These are phyloP conservation scores for Leucoagaricus sp. DNA, from an alignment of 1,284 basidiomycete genomes.

Conservation along the genomic window DNA sequence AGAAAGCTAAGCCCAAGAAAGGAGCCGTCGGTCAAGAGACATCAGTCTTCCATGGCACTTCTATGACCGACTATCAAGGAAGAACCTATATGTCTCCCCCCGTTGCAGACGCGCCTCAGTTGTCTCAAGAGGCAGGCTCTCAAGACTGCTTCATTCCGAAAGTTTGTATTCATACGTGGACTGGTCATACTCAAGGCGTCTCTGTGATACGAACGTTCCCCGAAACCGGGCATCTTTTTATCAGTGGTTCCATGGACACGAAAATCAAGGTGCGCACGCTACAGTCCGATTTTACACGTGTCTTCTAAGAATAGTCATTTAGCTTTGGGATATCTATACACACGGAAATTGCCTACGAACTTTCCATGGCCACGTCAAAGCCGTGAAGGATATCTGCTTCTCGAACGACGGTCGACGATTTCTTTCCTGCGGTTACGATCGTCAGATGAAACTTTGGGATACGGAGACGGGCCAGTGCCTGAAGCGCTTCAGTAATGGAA, in stretches of 20 bases:
- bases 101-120: conserved; percentile 74
- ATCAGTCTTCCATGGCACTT: conserved; percentile 96
- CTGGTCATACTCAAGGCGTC: conserved; percentile 96
- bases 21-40: conserved; percentile 85
- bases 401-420: conserved; percentile 91
- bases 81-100: conserved; percentile 98
- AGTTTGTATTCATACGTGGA: conserved; percentile 96
- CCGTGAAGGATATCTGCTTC: conserved; percentile 95
- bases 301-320: conserved; percentile 15
- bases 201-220: conserved; percentile 94
- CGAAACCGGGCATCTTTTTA: conserved; percentile 87
- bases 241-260: conserved; percentile 97
- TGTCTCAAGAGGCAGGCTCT: conserved; percentile 79
- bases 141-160: conserved; percentile 96
- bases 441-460: conserved; percentile 99
- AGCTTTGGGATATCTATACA: conserved; percentile 99
- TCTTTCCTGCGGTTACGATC: conserved; percentile 93
- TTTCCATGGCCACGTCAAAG: conserved; percentile 96
- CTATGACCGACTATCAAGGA: conserved; percentile 96
- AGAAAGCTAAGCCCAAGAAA: conserved; percentile 79
- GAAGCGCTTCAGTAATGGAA: conserved; percentile 94
- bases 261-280: conserved; percentile 84
- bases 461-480: conserved; percentile 98
- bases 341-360: conserved; percentile 96
- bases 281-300: not conserved